Percentiles rank a stretch among this genome's conserved stretches.
Conservation (phyloP, 306 rosid species). For the apple (Malus domestica) region DNA sequence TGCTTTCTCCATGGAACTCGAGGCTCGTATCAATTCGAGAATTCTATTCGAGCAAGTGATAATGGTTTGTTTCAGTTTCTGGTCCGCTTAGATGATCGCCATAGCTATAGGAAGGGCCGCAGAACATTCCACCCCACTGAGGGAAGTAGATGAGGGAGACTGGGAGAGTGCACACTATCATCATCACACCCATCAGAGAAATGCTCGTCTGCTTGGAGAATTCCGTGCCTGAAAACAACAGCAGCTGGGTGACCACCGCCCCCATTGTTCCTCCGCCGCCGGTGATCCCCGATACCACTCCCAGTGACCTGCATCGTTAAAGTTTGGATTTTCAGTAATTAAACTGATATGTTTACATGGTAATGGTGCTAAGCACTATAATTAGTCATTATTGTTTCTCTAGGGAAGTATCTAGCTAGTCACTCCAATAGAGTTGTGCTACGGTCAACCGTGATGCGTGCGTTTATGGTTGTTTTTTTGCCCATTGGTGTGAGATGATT, state of each 20-base stretch:
- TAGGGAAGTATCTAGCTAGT: too few species aligned
- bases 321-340: not conserved
- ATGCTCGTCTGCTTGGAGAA: slow-evolving; percentile 41
- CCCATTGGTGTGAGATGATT: too few species aligned
- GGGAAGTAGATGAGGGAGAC: slow-evolving; percentile 40
- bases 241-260: slow-evolving; percentile 45
- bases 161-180: slow-evolving; percentile 35
- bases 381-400: too few species aligned
- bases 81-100: not conserved
- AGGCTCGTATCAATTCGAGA: not conserved
- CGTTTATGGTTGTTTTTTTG: too few species aligned
- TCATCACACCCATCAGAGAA: slow-evolving; percentile 45
- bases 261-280: slow-evolving; percentile 58
- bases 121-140: slow-evolving; percentile 46
- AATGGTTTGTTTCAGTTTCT: slow-evolving; percentile 1
- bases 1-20: not conserved
- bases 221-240: slow-evolving; percentile 37
- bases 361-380: too few species aligned
- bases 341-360: not conserved
- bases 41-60: slow-evolving; percentile 18
- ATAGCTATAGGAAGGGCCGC: slow-evolving; percentile 26
- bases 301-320: slow-evolving; percentile 38
- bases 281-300: slow-evolving; percentile 63
- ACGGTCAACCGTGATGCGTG: too few species aligned
- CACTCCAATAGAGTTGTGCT: too few species aligned